A percentile compares a stretch with the other conserved stretches of the same genome.
phyloP scores from a whole-genome alignment of 1,139 yeast species.

The Sugiyamaella xylanicola region DNA sequence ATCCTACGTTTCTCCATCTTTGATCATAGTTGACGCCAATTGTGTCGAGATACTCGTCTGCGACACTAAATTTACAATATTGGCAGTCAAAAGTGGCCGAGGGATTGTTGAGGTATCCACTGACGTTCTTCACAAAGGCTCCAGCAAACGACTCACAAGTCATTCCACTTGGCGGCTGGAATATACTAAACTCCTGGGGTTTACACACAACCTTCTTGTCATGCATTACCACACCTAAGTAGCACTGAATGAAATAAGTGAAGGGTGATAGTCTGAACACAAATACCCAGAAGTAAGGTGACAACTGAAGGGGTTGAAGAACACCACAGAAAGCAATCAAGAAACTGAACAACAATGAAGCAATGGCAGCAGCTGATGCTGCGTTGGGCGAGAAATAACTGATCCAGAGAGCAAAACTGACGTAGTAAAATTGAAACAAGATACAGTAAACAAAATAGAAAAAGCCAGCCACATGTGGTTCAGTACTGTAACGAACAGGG shows the following conservation, averaged over 20 bases:
- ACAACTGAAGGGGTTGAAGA: constrained; percentile 48
- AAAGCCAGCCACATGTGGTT: constrained; percentile 49
- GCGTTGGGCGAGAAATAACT: constrained; percentile 51
- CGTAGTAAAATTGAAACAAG: constrained; percentile 50
- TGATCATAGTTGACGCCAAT: constrained; percentile 47
- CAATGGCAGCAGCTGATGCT: constrained; percentile 52
- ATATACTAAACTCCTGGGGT: constrained; percentile 48
- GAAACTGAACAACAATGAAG: constrained; percentile 51
- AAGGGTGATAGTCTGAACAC: constrained; percentile 60
- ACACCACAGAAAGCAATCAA: constrained; percentile 63
- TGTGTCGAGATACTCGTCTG: constrained; percentile 48
- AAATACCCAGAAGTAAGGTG: constrained; percentile 63
- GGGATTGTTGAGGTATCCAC: constrained; percentile 51
- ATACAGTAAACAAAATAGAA: constrained; percentile 49
- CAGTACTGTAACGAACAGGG: constrained; percentile 46
- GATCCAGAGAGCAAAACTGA: constrained; percentile 51
- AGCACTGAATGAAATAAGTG: constrained; percentile 55
- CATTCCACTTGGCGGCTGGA: constrained; percentile 55
- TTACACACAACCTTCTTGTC: constrained; percentile 49
- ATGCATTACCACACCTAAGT: constrained; percentile 51
- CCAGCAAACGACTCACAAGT: constrained; percentile 50
- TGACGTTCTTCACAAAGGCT: constrained; percentile 42
- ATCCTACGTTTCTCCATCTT: constrained; percentile 70
- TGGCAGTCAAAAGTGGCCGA: constrained; percentile 48
- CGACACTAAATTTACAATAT: constrained; percentile 51